Evolutionary conservation across 106 monocot genomes (phyloP).

Genomic region (Allium cepa): DNA sequence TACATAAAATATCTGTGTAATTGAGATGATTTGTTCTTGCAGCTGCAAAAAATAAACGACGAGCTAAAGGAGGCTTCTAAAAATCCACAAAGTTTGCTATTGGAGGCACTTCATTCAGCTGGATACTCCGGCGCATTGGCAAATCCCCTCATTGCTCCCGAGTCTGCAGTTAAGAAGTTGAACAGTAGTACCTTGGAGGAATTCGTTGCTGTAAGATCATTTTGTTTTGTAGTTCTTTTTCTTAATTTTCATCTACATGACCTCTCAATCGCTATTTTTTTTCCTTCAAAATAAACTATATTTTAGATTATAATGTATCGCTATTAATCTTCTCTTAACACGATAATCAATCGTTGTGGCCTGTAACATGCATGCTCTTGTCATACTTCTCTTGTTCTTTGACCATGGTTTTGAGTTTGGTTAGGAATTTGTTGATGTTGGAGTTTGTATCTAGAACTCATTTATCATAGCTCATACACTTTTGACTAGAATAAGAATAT

Average conservation of each 20-base stretch:
- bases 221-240: not conserved
- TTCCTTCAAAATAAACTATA: too few species aligned
- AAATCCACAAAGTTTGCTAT: constrained; percentile 70
- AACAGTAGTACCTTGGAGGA: constrained; percentile 49
- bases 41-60: constrained; percentile 67
- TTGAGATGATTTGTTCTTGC: constrained; percentile 6
- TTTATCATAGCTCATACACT: too few species aligned
- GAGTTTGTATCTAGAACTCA: too few species aligned
- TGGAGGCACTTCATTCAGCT: constrained; percentile 77
- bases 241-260: not conserved
- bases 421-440: too few species aligned
- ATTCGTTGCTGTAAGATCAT: constrained; percentile 56
- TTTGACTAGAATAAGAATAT: too few species aligned
- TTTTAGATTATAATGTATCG: not conserved
- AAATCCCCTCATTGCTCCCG: constrained; percentile 65
- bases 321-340: not conserved
- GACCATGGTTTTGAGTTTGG: too few species aligned
- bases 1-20: too few species aligned
- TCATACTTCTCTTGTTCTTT: too few species aligned
- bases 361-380: too few species aligned
- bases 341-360: not conserved
- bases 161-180: constrained; percentile 57
- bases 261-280: too few species aligned
- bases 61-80: constrained; percentile 53
- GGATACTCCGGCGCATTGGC: constrained; percentile 81